Evolutionary conservation across 225 moss, liverwort and hornwort genomes (phyloP).

Genomic region (Lunularia cruciata): DNA sequence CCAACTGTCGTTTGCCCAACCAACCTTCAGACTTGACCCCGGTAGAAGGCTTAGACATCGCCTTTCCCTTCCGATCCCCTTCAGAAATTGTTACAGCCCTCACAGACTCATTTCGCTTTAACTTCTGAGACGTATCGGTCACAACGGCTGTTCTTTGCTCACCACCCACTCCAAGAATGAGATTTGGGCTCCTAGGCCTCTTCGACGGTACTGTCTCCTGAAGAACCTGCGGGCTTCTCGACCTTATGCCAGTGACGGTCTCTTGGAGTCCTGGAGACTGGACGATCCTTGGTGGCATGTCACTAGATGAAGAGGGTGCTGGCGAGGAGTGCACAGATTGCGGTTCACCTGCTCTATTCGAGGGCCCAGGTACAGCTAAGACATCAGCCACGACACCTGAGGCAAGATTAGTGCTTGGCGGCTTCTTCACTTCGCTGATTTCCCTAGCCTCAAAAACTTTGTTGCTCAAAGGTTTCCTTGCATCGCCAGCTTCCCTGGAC

Average conservation of each 20-base stretch:
- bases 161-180: neutral
- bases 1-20: constrained; percentile 14
- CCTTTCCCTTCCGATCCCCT: constrained; percentile 28
- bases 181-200: constrained; percentile 6
- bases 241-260: neutral
- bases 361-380: neutral
- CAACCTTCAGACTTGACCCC: constrained; percentile 12
- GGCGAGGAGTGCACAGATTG: constrained; percentile 15
- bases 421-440: neutral
- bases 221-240: constrained; percentile 8
- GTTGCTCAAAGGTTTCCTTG: neutral
- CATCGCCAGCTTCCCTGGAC: neutral
- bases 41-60: constrained; percentile 5
- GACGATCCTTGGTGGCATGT: constrained; percentile 1
- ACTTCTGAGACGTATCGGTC: constrained; percentile 7
- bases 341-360: constrained; percentile 12
- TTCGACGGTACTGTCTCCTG: constrained; percentile 3
- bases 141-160: neutral
- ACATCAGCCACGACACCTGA: neutral
- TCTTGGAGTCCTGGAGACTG: neutral
- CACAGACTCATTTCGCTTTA: constrained; percentile 4
- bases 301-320: constrained; percentile 4
- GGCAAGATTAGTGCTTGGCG: neutral
- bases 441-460: constrained; percentile 3
- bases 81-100: constrained; percentile 11